Base-by-base conservation (phyloP, 441 rosid species). In the Eruca vesicaria region DNA sequence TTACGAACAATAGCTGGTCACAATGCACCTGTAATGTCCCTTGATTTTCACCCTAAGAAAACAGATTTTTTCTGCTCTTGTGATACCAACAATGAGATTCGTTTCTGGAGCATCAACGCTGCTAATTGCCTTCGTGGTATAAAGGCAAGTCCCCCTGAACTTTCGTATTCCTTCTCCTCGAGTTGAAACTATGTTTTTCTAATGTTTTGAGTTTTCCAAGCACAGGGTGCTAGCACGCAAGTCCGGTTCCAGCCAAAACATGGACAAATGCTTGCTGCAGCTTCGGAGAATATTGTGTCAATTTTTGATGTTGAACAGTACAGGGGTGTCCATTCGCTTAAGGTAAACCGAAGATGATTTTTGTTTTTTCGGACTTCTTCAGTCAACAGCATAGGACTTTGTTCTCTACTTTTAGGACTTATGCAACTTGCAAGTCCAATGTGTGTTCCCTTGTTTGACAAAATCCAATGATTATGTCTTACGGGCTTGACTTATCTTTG, bases 1-100 rank as follows among this genome's bases (percentile, higher is more conserved):
- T 38, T 69, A 43, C 78, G 79, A 77, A 71, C 82, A 74, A 82
- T 50, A 58, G 1, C 66, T 68, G 94, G 92, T 67, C 92, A 89
- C 80, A 33, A 66, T 31, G 64, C 84, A 26, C 84, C 61, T 11
- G 88, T 87, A 62, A 73, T 70, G 84, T 89, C 94, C 79, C 82
- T 89, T 66, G 90, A 89, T 84, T 89, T 89, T 81, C 90, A 89
- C 70, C 94, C 90, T 6, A 87, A 79, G 84, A 86, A 86, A 79
- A 86, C 75, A 58, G 94, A 89, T 53, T 32, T 87, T 53, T 80
- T 89, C 78, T 86, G 90, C 80, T 89, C 92, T 57, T 87, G 92
- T 80, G 94, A 89, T 83, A 41, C 80, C 59, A 89, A 87, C 84
- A 85, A 74, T 73, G 94, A 89, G 66, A 86, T 89, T 75, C 89